A percentile compares a stretch with the other conserved stretches of the same genome.
Evolutionary conservation across 2,329 filamentous ascomycete genomes (phyloP).

Genomic region (Ophidiomyces ophidiicola): DNA sequence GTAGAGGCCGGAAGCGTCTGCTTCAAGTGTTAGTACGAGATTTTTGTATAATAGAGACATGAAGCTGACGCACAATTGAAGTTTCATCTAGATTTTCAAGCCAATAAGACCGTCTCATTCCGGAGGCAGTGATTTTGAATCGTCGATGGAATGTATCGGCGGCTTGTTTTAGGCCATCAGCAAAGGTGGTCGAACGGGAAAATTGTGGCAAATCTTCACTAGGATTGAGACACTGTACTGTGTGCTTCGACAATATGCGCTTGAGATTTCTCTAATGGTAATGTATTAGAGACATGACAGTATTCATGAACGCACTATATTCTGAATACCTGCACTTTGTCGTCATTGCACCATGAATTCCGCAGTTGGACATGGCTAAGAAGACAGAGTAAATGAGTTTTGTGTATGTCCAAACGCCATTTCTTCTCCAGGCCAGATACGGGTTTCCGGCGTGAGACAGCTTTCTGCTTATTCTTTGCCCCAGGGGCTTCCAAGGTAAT

Average conservation of each 20-base stretch:
- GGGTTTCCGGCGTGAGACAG: constrained; percentile 36
- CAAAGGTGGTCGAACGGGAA: constrained; percentile 60
- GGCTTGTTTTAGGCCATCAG: constrained; percentile 62
- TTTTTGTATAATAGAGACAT: constrained; percentile 9
- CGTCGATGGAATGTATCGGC: constrained; percentile 54
- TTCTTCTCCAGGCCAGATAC: constrained; percentile 47
- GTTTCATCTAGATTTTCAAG: constrained; percentile 53
- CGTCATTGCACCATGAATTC: constrained; percentile 82
- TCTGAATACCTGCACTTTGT: constrained; percentile 48
- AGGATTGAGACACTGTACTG: constrained; percentile 56
- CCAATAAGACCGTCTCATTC: constrained; percentile 62
- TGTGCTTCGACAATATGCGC: constrained; percentile 53
- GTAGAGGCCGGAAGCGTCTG: constrained; percentile 37
- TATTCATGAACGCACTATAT: not conserved
- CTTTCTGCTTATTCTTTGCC: constrained; percentile 18
- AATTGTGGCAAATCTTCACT: constrained; percentile 58
- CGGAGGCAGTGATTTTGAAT: constrained; percentile 60
- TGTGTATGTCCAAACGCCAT: constrained; percentile 65
- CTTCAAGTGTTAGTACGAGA: constrained; percentile 1
- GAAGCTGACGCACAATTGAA: constrained; percentile 30
- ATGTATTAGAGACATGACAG: constrained; percentile 10
- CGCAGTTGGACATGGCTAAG: constrained; percentile 63
- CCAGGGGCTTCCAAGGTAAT: constrained; percentile 29
- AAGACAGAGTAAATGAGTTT: constrained; percentile 71
- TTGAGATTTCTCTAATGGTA: constrained; percentile 39